Evolutionary conservation across 2,329 filamentous ascomycete genomes (phyloP), one percentile per base, ranked within the genome.

Genomic region (Fusarium phyllophilum): DNA sequence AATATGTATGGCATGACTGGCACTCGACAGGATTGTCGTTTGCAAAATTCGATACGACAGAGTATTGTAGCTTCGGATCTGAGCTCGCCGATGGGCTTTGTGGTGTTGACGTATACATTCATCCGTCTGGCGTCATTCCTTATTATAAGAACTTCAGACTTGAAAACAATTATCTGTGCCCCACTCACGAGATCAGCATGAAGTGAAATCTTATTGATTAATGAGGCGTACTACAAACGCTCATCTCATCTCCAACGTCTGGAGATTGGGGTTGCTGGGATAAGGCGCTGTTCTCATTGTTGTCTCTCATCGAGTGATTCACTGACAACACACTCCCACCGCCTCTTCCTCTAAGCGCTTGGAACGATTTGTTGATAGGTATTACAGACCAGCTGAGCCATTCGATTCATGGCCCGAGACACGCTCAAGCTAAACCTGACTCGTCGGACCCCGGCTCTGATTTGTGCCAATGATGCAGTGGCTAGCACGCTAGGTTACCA

Each of bases 51-150:
- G 22, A 36, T 18, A 34, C 17, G 39, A 45, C 24, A 34, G 42
- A 18, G 24, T 38, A 61, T 41, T 56, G 54, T 54, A 60, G 51
- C 68, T 65, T 70, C 52, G 33, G 49, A 29, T 46, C 44, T 66
- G 36, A 54, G 46, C 55, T 55, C 48, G 42, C 51, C 39, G 18
- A 24, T 24, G 31, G 17, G 6, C 49, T 36, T 34, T 55, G 51
- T 55, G n/a, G 34, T 36, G 56, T 69, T 77, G 76, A 77, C 70
- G 76, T 76, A 74, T 75, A 70, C 54, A 68, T 62, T 59, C 62
- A 64, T 67, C 26, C 26, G 46, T 76, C 66, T 77, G 69, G 72
- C 76, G 76, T 78, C 76, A 78, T 77, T 70, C 57, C 54, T 71
- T 66, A 29, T 29, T 29, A 56, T 65, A 56, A 59, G 15, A 41